Base-by-base conservation (phyloP, 805 yeast genomes). In the Candida gorgasii region DNA sequence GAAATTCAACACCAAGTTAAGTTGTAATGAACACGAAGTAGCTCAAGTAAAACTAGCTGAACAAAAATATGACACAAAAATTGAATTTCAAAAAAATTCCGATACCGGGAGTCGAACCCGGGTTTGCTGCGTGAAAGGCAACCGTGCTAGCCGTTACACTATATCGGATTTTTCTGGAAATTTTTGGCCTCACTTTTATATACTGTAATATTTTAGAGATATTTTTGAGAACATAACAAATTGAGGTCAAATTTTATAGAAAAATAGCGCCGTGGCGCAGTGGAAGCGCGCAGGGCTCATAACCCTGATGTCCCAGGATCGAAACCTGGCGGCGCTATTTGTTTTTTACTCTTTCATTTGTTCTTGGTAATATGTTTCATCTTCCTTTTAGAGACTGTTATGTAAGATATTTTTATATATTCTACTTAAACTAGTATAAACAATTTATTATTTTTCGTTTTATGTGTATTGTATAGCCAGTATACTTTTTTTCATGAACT, bases 221-320 rank as follows among this genome's bases (percentile, higher is more conserved):
- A 11, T 11, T 5, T 24, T 7, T 24, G 28, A 11, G 12, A 5
- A 11, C 28, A 22, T 22, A 22, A 9, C 6, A 22, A 7, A 22
- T 9, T 22, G 24, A 22, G 28, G 13, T 24, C 12, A n/a, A 5
- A 8, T 22, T 22, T 22, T 12, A 8, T 13, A 6, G 13, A 19
- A 38, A 34, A 28, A 11, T 16, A 85, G 93, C 93, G 89, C 85
- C 85, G 89, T 86, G 92, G 92, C 92, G 93, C 92, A 86, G 93
- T 83, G 93, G 95, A 85, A 86, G 92, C 93, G 93, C 92, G 92
- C 92, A 84, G 93, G 93, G 95, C 95, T 86, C 95, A 86, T 86
- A 86, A 86, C 95, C 92, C 93, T 85, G 92, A 86, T 83, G 92
- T 84, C 95, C 89, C 79, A 73, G 89, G 95, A 86, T 86, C 93